Evolutionary conservation across 1,139 yeast genomes (phyloP), one percentile per base, ranked within the genome.

Genomic region (Hyphopichia fennica): DNA sequence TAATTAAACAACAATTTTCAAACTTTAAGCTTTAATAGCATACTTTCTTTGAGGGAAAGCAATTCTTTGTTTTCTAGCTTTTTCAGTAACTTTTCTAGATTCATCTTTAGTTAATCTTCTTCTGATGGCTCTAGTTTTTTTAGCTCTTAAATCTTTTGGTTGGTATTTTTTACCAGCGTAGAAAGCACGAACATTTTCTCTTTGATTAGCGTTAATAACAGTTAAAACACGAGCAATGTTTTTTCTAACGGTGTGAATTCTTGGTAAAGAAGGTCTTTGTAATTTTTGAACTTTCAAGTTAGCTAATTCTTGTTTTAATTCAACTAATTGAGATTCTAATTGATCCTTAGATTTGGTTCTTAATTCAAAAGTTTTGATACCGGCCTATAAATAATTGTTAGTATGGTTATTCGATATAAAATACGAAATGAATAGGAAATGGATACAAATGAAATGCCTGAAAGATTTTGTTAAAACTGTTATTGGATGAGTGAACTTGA

Each of bases 41-140:
- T 79, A 93, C 80, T 87, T 87, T 87, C 96, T 90, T 80, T 86
- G 91, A 75, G 99, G 97, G 95, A 86, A 89, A 77, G 97, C 96
- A 67, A 83, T 81, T 70, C 82, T 82, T 79, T 81, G 85, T 89
- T 93, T 93, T 78, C 82, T 82, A 68, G 91, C 90, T 82, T 87
- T 90, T 63, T 77, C 85, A 69, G 98, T 91, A 75, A 79, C 76
- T 73, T 79, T 77, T 62, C 81, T 68, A 70, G 87, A 84, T 80
- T 93, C 97, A 75, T 77, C 75, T 71, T 86, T 81, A 74, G 97
- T 84, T 72, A 93, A 84, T 73, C 84, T 82, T 84, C 98, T 89
- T 87, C 99, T 91, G 77, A 93, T 79, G 75, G 99, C 98, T 85
- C 98, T 93, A 78, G 99, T 93, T 87, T 93, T 88, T 91, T 93